Base-by-base conservation (phyloP, 2,329 filamentous ascomycete species). In the Neofusicoccum sp. region DNA sequence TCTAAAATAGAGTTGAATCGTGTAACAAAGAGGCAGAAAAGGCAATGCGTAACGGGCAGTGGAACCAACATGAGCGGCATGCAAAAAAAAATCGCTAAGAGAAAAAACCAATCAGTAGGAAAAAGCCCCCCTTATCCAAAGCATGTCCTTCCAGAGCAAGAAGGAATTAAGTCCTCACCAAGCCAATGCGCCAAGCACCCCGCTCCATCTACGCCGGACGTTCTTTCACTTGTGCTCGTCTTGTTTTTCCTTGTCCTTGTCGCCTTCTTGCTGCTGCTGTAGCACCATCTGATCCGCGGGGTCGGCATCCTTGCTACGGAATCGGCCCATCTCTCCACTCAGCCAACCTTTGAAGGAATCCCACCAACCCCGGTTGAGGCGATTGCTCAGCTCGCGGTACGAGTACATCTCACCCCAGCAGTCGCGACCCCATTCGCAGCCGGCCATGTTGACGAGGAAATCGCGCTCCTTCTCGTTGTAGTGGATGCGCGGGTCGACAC, bases 321-420 rank as follows among this genome's bases (percentile, higher is more conserved):
- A 38, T 3, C 56, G 41, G 56, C 41, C 41, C 7, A 58, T 31
- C 56, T 48, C 56, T 5, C 56, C 56, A 16, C 24, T 45, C 16
- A 47, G 7, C 45, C 34, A 43, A 5, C 28, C 45, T 45, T 60
- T 60, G 33, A 49, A 24, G 1, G 34, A 26, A 14, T 60, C 57
- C 57, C 57, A 60, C 57, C 57, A 60, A 54, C 86, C 90, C 56
- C 91, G 86, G 79, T 97, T 97, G 64, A 97, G 83, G 76, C 87
- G 88, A 74, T 96, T 93, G 79, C 91, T 96, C 70, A 96, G 83
- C 74, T 96, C 88, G 57, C 93, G 89, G 79, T 92, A 99, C 73
- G 89, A 89, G 78, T 96, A 96, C 87, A 99, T 97, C 78, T 99
- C 95, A 38, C 88, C 89, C 93, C 93, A 98, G 75, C 95, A 99